A percentile compares a stretch with the other conserved stretches of the same genome.
phyloP scores from a whole-genome alignment of 1,139 yeast species.

The Pichia sp. region DNA sequence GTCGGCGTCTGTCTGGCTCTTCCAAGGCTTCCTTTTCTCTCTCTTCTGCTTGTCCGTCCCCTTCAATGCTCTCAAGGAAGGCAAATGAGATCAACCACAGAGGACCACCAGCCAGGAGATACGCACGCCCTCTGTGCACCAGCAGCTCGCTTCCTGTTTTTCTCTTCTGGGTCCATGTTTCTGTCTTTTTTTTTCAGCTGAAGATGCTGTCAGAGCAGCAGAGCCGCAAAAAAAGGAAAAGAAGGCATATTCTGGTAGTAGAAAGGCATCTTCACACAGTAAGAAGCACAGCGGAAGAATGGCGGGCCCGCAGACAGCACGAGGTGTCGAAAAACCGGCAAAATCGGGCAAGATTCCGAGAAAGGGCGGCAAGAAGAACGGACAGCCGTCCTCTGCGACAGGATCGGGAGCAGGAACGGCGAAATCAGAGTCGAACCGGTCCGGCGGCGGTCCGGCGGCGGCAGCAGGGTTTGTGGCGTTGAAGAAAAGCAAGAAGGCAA shows the following conservation, averaged over 20 bases:
- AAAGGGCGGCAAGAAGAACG: not conserved
- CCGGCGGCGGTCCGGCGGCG: not conserved
- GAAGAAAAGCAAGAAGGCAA: slow-evolving; percentile 16
- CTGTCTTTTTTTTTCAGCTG: not conserved
- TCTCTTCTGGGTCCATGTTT: not conserved
- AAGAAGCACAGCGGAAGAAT: not conserved
- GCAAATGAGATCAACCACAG: not conserved
- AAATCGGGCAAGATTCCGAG: not conserved
- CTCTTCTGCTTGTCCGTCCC: not conserved
- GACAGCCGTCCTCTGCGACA: not conserved
- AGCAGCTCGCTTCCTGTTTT: not conserved
- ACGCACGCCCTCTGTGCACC: not conserved
- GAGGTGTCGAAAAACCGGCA: not conserved
- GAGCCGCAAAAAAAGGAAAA: not conserved
- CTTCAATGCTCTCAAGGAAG: not conserved
- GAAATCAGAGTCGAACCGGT: slow-evolving; percentile 1
- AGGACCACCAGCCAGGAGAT: not conserved
- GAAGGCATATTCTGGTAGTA: not conserved
- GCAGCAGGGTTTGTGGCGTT: not conserved
- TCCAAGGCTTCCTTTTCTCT: not conserved
- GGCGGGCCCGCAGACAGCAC: not conserved
- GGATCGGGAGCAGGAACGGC: not conserved
- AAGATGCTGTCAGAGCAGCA: too few species aligned
- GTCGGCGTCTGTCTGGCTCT: not conserved
- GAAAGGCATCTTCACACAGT: not conserved